Conservation (phyloP, 2,329 filamentous ascomycete species). For the Biscogniauxia marginata region DNA sequence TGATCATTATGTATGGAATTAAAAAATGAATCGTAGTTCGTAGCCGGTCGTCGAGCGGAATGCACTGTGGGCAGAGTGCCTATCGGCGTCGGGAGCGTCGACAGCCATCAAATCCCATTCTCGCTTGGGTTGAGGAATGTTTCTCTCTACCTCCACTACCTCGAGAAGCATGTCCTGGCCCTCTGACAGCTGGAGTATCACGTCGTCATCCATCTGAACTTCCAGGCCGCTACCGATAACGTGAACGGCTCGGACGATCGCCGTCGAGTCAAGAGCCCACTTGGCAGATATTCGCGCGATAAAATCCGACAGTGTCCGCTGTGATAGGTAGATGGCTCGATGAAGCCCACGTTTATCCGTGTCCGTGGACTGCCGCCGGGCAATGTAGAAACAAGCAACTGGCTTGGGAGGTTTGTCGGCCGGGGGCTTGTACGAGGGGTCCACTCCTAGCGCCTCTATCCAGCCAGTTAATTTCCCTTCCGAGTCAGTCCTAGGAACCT, state of each 20-base stretch:
- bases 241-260: slow-evolving; percentile 69
- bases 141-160: slow-evolving; percentile 46
- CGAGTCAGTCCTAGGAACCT: slow-evolving; percentile 54
- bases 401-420: slow-evolving; percentile 66
- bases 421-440: slow-evolving; percentile 78
- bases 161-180: slow-evolving; percentile 89
- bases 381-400: slow-evolving; percentile 87
- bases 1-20: slow-evolving; percentile 22
- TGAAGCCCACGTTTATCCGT: slow-evolving; percentile 63
- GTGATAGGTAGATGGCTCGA: slow-evolving; percentile 80
- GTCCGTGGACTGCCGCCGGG: slow-evolving; percentile 51
- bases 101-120: slow-evolving; percentile 66
- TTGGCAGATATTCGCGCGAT: slow-evolving; percentile 72
- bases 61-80: slow-evolving; percentile 30
- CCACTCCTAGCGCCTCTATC: slow-evolving; percentile 92
- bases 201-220: slow-evolving; percentile 87
- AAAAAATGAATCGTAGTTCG: slow-evolving; percentile 49
- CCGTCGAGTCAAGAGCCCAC: slow-evolving; percentile 72
- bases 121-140: slow-evolving; percentile 44
- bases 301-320: slow-evolving; percentile 74
- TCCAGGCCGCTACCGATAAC: slow-evolving; percentile 73
- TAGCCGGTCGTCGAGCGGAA: slow-evolving; percentile 35
- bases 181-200: slow-evolving; percentile 78
- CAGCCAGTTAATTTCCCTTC: slow-evolving; percentile 70
- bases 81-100: slow-evolving; percentile 43